Evolutionary conservation across 495 filamentous ascomycete species (phyloP).

Genomic region (Penicillium roqueforti): DNA sequence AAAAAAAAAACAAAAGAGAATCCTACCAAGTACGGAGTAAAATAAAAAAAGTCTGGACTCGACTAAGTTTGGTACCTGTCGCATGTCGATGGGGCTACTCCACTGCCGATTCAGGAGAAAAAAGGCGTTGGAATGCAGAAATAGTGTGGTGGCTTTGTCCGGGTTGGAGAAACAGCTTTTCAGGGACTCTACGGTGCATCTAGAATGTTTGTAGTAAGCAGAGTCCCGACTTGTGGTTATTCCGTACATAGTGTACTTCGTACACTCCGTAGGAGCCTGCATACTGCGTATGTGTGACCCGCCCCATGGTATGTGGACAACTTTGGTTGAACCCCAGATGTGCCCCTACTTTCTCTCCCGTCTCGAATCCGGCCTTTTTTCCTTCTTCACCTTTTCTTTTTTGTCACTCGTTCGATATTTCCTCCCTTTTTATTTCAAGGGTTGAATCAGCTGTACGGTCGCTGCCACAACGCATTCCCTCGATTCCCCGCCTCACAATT

Average conservation of each 20-base stretch:
- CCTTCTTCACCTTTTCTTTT: constrained; percentile 11
- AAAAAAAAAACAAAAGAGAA: neutral
- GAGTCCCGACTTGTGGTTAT: neutral
- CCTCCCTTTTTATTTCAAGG: neutral
- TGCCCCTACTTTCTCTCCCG: constrained; percentile 1
- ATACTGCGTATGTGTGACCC: constrained; percentile 4
- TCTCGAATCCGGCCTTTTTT: neutral
- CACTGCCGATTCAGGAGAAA: constrained; percentile 4
- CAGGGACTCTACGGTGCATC: neutral
- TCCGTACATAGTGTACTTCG: too few species aligned
- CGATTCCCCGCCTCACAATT: neutral
- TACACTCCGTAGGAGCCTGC: neutral
- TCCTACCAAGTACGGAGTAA: too few species aligned
- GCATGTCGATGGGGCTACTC: constrained; percentile 5
- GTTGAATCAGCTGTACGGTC: constrained; percentile 4
- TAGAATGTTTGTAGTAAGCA: constrained; percentile 4
- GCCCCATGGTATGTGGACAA: constrained; percentile 11
- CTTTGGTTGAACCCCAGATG: constrained; percentile 9
- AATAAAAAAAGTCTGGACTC: constrained; percentile 10
- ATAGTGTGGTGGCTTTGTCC: neutral
- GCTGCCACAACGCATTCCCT: neutral
- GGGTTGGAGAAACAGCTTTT: neutral
- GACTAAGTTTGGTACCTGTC: constrained; percentile 6
- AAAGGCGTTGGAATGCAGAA: neutral
- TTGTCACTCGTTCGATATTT: constrained; percentile 1